Evolutionary conservation across 2,329 filamentous ascomycete species (phyloP).

Genomic region (Lecanicillium sp.): DNA sequence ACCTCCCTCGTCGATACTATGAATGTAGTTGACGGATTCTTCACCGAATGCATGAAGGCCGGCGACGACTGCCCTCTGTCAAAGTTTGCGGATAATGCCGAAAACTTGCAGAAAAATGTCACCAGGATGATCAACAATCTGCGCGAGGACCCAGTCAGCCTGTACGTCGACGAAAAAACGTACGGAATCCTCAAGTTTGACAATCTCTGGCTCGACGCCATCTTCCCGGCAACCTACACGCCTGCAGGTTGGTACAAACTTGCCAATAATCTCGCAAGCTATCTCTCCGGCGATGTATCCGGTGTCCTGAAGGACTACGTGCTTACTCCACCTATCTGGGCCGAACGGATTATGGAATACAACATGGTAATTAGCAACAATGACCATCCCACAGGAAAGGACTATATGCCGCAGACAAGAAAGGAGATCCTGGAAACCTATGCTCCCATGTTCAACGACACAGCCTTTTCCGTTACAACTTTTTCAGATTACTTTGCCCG

Average conservation of each 20-base stretch:
- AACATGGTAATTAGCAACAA: slow-evolving; percentile 18
- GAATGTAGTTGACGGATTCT: slow-evolving; percentile 22
- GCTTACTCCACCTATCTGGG: background rate
- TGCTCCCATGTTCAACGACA: slow-evolving; percentile 22
- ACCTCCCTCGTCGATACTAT: slow-evolving; percentile 22
- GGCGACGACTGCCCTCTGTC: slow-evolving; percentile 37
- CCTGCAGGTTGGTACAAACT: slow-evolving; percentile 28
- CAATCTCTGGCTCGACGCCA: slow-evolving; percentile 21
- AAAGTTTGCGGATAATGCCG: slow-evolving; percentile 24
- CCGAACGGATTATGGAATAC: slow-evolving; percentile 15
- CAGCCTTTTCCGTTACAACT: slow-evolving; percentile 19
- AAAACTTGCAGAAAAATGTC: slow-evolving; percentile 25
- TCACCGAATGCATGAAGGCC: slow-evolving; percentile 30
- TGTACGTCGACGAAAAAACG: slow-evolving; percentile 20
- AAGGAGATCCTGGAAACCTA: slow-evolving; percentile 24
- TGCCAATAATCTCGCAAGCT: slow-evolving; percentile 23
- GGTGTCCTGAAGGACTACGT: slow-evolving; percentile 28
- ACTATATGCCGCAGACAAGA: slow-evolving; percentile 20
- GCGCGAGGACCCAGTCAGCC: slow-evolving; percentile 26
- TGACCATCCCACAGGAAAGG: slow-evolving; percentile 16
- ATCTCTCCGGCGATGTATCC: slow-evolving; percentile 32
- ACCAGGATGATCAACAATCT: slow-evolving; percentile 24
- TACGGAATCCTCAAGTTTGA: too few species aligned
- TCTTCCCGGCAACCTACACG: slow-evolving; percentile 32
- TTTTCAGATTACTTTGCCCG: slow-evolving; percentile 21